These are phyloP conservation scores for Cytospora mali DNA, from an alignment of 2,329 filamentous ascomycete genomes.

Conservation along the genomic window DNA sequence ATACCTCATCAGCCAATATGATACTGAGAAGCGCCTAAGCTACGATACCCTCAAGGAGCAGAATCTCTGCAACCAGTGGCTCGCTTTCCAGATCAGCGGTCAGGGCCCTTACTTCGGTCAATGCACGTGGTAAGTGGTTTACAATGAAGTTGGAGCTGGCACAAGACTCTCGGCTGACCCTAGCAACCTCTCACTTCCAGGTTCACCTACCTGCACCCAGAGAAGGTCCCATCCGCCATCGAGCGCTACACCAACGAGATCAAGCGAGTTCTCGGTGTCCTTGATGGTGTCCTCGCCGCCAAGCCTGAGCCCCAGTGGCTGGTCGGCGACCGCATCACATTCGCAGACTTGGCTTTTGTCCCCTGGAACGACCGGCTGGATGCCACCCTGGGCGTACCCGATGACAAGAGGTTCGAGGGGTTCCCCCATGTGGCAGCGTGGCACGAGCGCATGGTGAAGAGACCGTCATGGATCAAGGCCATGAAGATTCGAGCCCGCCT, in stretches of 20 bases:
- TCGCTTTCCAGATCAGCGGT: slow-evolving; percentile 46
- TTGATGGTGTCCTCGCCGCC: slow-evolving; percentile 38
- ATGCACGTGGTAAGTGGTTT: slow-evolving; percentile 9
- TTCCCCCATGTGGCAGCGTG: background rate
- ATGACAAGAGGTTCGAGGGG: slow-evolving; percentile 20
- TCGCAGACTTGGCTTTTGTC: slow-evolving; percentile 21
- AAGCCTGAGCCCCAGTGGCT: slow-evolving; percentile 14
- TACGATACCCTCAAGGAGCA: slow-evolving; percentile 41
- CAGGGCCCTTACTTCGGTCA: slow-evolving; percentile 49
- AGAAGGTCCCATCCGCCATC: slow-evolving; percentile 8
- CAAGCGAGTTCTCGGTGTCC: slow-evolving; percentile 29
- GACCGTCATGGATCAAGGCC: background rate
- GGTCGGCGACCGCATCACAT: slow-evolving; percentile 12
- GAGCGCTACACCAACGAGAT: slow-evolving; percentile 18
- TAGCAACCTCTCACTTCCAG: too few species aligned
- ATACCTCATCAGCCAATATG: slow-evolving; percentile 50
- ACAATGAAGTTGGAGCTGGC: too few species aligned
- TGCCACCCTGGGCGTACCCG: background rate
- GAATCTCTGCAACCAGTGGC: slow-evolving; percentile 42
- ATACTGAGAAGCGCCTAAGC: slow-evolving; percentile 44
- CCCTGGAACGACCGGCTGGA: slow-evolving; percentile 20
- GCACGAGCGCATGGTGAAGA: background rate
- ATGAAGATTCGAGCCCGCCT: background rate
- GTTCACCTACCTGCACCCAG: slow-evolving; percentile 33
- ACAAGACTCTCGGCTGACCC: too few species aligned